Evolutionary conservation across 2,329 filamentous ascomycete species (phyloP), one percentile per base, ranked within the genome.

Genomic region (Pseudogymnoascus sp.): DNA sequence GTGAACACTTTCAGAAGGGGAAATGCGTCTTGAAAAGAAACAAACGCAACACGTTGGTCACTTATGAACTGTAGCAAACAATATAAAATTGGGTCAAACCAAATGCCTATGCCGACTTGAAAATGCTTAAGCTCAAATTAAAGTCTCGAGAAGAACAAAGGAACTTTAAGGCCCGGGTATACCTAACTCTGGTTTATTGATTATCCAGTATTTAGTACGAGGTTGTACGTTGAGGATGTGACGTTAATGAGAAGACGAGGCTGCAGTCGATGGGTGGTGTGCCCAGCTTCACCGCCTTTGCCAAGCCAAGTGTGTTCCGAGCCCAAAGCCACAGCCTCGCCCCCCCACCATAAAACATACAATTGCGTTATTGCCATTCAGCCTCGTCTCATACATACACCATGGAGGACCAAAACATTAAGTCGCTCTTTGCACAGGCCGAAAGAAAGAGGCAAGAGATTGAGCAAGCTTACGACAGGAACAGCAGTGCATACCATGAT

Each of bases 401-500:
- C 75, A 81, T 67, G 85, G 75, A 67, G 42, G 70, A 72, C 38
- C 68, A 69, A 65, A 72, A 66, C 66, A 79, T 89, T 29, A 78
- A 81, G 58, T 76, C 78, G 1, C 74, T 85, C 4, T 86, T 84
- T 65, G 67, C 71, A 29, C 74, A 77, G 2, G 86, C 84, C 29
- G 85, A 87, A 67, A 73, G 73, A 25, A 78, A 81, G 62, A 81
- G 84, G 59, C 72, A 77, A 63, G 74, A 74, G 41, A 74, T 96
- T 60, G 87, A 91, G 67, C 77, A 77, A 62, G 79, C 83, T n/a
- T 82, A 81, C 68, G 84, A 89, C 71, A 82, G 84, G 63, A 89
- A 84, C 67, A 86, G 84, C 25, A 78, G 85, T 35, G 74, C 79
- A 62, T 93, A 88, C 76, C 84, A 85, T 71, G 81, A 87, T 67